Percentiles rank a stretch among this genome's conserved stretches.
These are phyloP conservation scores for Coix lacrymajobi DNA, from an alignment of 176 grass and related monocot species.

Conservation along the genomic window DNA sequence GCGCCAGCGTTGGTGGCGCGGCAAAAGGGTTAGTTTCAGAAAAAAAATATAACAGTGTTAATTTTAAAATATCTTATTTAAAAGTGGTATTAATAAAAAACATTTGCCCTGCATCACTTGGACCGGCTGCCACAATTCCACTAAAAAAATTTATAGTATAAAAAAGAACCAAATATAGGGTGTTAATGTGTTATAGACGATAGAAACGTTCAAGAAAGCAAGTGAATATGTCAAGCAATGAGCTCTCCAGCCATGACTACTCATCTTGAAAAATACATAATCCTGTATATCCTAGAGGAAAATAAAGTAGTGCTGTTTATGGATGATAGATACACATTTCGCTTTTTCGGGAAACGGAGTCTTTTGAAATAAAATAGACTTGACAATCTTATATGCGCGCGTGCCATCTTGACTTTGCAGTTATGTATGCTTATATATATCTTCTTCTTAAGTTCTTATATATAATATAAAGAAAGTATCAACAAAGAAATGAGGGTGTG, in stretches of 20 bases:
- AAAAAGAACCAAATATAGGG: not conserved
- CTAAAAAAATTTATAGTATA: not conserved
- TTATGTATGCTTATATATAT: not conserved
- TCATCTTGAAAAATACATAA: not conserved
- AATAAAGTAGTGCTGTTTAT: not conserved
- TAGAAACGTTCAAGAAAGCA: not conserved
- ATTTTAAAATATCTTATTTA: too few species aligned
- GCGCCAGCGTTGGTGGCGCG: too few species aligned
- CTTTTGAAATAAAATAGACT: not conserved
- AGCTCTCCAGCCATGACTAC: not conserved
- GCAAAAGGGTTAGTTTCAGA: too few species aligned
- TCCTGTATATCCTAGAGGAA: not conserved
- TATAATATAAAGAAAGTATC: too few species aligned
- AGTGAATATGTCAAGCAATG: not conserved
- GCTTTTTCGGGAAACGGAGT: not conserved
- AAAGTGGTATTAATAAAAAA: too few species aligned
- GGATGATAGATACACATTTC: not conserved
- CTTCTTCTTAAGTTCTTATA: not conserved
- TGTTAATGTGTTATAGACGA: not conserved
- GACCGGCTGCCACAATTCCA: not conserved
- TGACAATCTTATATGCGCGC: not conserved
- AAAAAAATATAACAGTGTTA: too few species aligned
- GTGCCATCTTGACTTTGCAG: not conserved
- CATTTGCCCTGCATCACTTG: too few species aligned
- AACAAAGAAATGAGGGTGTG: too few species aligned